These are phyloP conservation scores for Fusarium annulatum DNA, from an alignment of 2,329 filamentous ascomycete genomes.

Conservation along the genomic window DNA sequence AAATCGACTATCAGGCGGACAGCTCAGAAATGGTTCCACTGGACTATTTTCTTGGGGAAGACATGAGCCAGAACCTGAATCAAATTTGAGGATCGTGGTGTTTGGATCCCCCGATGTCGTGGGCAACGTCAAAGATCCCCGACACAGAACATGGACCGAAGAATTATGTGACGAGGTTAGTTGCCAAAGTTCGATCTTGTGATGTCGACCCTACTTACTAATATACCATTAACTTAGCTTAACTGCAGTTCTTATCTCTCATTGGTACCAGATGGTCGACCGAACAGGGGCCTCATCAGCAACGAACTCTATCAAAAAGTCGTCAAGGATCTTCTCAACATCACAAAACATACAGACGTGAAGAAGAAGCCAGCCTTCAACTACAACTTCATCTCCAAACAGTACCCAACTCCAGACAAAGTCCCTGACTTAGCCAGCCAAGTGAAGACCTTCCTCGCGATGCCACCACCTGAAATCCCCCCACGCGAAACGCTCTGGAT, in stretches of 20 bases:
- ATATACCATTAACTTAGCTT: conserved; percentile 58
- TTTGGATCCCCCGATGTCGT: conserved; percentile 63
- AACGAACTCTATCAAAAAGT: conserved; percentile 64
- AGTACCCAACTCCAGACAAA: conserved; percentile 55
- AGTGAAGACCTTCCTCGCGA: conserved; percentile 58
- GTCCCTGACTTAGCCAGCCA: conserved; percentile 58
- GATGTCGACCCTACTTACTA: background rate
- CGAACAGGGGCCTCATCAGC: conserved; percentile 62
- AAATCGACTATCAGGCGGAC: conserved; percentile 37
- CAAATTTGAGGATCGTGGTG: conserved; percentile 60
- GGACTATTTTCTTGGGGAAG: conserved; percentile 36
- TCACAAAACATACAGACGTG: conserved; percentile 48
- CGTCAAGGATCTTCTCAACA: conserved; percentile 51
- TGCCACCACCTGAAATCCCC: conserved; percentile 46
- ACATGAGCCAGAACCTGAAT: conserved; percentile 41
- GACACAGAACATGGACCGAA: conserved; percentile 58
- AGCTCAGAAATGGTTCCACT: conserved; percentile 39
- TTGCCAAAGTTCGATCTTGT: background rate
- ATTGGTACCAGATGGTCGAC: conserved; percentile 56
- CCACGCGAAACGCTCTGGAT: conserved; percentile 64
- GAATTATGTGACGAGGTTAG: conserved; percentile 60
- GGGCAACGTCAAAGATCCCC: conserved; percentile 51
- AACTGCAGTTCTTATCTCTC: conserved; percentile 59
- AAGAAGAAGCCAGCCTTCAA: conserved; percentile 52
- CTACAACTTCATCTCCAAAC: conserved; percentile 56